Conservation (phyloP, 257 asterid genomes). For the Scutellaria galericulata region DNA sequence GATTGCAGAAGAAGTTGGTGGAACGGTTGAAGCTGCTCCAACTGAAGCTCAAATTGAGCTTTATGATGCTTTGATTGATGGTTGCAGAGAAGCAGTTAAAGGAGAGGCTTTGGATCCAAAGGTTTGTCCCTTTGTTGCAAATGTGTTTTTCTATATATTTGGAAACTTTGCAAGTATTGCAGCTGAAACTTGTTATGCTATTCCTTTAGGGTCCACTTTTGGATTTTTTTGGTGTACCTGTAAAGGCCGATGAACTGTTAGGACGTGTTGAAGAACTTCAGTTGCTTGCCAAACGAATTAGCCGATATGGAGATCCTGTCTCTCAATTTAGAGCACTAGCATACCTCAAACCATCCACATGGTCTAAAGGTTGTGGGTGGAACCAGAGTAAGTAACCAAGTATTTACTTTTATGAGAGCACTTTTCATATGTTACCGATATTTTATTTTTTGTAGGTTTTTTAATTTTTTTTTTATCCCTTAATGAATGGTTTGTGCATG, state of each 20-base stretch:
- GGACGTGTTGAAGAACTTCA: constrained; percentile 96
- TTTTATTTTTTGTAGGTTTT: not conserved
- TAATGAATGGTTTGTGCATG: not conserved
- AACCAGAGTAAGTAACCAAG: constrained; percentile 79
- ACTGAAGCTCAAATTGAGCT: constrained; percentile 93
- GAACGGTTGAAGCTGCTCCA: constrained; percentile 91
- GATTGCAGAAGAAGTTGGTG: constrained; percentile 95
- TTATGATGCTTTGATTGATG: constrained; percentile 88
- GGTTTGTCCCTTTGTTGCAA: constrained; percentile 49
- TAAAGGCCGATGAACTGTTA: constrained; percentile 90
- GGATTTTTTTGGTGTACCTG: constrained; percentile 99
- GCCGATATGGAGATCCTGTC: constrained; percentile 83
- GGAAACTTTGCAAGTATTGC: constrained; percentile 19
- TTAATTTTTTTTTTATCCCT: not conserved
- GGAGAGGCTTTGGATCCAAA: constrained; percentile 75
- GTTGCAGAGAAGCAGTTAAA: constrained; percentile 86
- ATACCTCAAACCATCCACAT: constrained; percentile 87
- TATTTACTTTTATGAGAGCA: constrained; percentile 13
- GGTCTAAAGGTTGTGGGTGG: constrained; percentile 99
- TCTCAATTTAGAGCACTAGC: constrained; percentile 85
- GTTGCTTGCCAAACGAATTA: constrained; percentile 89
- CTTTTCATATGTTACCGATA: constrained; percentile 3
- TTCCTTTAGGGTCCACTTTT: constrained; percentile 79
- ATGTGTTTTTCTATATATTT: constrained; percentile 24
- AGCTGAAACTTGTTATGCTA: constrained; percentile 34